A percentile compares a stretch with the other conserved stretches of the same genome.
Evolutionary conservation across 179 eudicot genomes (phyloP).

Genomic region (Spergularia azorica): DNA sequence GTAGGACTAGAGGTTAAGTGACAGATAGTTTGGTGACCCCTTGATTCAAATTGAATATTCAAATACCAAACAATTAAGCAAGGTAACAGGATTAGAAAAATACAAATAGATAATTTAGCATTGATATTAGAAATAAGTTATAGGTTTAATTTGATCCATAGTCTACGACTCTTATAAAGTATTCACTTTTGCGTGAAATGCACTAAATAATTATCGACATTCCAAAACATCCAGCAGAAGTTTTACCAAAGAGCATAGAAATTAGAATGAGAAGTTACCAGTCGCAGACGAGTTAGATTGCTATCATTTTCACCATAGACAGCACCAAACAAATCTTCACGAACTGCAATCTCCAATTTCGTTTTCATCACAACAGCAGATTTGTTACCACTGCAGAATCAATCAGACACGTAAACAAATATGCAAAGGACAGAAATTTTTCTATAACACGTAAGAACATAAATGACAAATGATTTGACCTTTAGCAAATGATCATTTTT

Average conservation of each 20-base stretch:
- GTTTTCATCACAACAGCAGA: constrained; percentile 34
- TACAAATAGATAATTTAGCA: too few relatives aligned
- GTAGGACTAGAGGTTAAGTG: too few relatives aligned
- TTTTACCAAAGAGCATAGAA: not conserved
- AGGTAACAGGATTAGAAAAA: too few relatives aligned
- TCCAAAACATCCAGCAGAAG: not conserved
- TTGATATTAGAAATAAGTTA: too few relatives aligned
- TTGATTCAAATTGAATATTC: too few relatives aligned
- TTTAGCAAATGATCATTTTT: not conserved
- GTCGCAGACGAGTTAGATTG: constrained; percentile 35
- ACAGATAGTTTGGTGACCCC: too few relatives aligned
- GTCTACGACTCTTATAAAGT: not conserved
- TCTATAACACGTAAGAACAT: not conserved
- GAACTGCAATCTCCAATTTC: constrained; percentile 35
- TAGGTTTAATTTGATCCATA: not conserved
- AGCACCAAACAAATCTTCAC: constrained; percentile 28
- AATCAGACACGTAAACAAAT: constrained; percentile 7
- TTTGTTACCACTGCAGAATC: constrained; percentile 31
- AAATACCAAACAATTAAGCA: too few relatives aligned
- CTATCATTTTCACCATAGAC: constrained; percentile 36
- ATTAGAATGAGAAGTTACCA: constrained; percentile 22
- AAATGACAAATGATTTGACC: not conserved
- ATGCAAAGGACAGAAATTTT: not conserved
- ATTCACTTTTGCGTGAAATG: not conserved
- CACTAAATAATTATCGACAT: not conserved